These are phyloP conservation scores for Fusarium verticillioides DNA, from an alignment of 2,329 filamentous ascomycete species.

Conservation along the genomic window DNA sequence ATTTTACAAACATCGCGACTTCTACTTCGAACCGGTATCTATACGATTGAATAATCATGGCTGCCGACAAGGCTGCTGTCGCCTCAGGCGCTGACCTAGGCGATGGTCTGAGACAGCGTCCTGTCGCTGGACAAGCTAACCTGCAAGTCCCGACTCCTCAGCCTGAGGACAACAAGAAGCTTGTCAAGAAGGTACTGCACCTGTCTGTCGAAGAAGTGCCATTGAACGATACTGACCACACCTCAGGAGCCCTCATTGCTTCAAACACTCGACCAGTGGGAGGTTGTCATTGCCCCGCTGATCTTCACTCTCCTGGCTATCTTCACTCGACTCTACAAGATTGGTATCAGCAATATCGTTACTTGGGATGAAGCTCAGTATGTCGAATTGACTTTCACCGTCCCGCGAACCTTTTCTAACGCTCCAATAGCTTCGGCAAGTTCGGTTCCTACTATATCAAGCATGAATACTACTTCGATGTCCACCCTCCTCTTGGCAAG, in stretches of 20 bases:
- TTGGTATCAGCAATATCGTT: conserved; percentile 73
- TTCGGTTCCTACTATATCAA: conserved; percentile 99
- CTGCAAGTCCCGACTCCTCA: conserved; percentile 54
- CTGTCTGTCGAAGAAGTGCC: background rate
- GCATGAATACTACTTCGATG: conserved; percentile 95
- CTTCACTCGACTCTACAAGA: conserved; percentile 76
- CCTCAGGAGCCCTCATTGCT: conserved; percentile 66
- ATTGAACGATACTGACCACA: conserved; percentile 32
- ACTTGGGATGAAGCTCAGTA: conserved; percentile 76
- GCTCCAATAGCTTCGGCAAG: conserved; percentile 79
- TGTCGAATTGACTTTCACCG: conserved; percentile 44
- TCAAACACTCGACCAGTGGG: conserved; percentile 71
- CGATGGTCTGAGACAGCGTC: conserved; percentile 67
- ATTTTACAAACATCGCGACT: conserved; percentile 13
- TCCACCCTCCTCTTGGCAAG: conserved; percentile 95
- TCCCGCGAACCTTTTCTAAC: conserved; percentile 15
- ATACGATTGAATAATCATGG: conserved; percentile 56
- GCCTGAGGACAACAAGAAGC: conserved; percentile 70
- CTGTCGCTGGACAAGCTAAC: conserved; percentile 54
- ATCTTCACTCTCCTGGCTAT: conserved; percentile 71
- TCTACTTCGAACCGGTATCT: background rate
- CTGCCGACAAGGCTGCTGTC: conserved; percentile 64
- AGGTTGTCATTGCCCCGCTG: conserved; percentile 70
- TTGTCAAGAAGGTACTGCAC: conserved; percentile 63
- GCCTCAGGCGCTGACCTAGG: conserved; percentile 70